Evolutionary conservation across 2,329 filamentous ascomycete species (phyloP).

Genomic region (Cladorrhinum sp.): DNA sequence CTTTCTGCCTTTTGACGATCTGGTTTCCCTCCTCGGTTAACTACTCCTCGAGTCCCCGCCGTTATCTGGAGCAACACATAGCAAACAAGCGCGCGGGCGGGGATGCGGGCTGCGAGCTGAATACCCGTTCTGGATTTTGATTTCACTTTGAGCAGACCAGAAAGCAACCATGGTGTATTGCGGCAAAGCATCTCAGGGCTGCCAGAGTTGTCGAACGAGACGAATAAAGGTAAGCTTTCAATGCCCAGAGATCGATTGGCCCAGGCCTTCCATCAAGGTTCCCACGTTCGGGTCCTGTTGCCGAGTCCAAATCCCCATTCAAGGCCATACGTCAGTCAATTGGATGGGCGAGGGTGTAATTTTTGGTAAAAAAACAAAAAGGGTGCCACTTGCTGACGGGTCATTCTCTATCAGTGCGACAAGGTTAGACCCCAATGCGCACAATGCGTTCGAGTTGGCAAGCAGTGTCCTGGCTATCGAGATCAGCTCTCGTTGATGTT

Average conservation of each 20-base stretch:
- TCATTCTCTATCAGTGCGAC: conserved; percentile 48
- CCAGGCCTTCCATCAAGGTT: neutral
- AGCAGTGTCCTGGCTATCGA: conserved; percentile 61
- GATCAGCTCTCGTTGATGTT: conserved; percentile 64
- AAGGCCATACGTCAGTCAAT: too few species aligned
- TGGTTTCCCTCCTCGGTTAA: conserved; percentile 30
- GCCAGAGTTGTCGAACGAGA: conserved; percentile 51
- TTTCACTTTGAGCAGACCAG: neutral
- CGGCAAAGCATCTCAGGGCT: conserved; percentile 55
- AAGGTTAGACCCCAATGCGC: conserved; percentile 58
- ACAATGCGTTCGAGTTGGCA: conserved; percentile 58
- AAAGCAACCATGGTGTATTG: conserved; percentile 50
- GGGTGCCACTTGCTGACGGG: conserved; percentile 10
- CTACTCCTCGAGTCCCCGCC: conserved; percentile 15
- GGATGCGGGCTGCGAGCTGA: conserved; percentile 14
- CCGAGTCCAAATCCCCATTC: neutral
- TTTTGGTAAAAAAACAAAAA: neutral
- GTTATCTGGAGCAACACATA: conserved; percentile 9
- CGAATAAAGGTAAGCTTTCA: conserved; percentile 50
- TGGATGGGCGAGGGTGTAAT: neutral
- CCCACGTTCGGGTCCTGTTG: neutral
- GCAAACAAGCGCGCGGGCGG: conserved; percentile 8
- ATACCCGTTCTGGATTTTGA: conserved; percentile 12
- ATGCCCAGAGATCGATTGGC: neutral
- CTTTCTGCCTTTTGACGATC: conserved; percentile 22